Conservation (phyloP, 2,329 filamentous ascomycete genomes). For the Penicillium freii region DNA sequence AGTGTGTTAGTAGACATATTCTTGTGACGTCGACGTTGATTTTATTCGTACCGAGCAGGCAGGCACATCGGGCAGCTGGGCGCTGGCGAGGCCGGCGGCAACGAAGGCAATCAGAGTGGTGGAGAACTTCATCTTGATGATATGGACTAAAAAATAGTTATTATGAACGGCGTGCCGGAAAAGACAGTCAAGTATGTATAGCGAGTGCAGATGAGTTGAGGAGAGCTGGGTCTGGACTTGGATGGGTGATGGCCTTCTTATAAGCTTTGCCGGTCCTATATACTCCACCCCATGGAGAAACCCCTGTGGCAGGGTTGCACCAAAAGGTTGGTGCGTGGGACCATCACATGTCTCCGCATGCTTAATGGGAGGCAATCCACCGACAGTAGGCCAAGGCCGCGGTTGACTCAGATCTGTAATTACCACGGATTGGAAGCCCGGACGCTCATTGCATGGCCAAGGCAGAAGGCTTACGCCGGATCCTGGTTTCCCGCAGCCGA, state of each 20-base stretch:
- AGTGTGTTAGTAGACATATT: neutral
- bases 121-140: slow-evolving; percentile 36
- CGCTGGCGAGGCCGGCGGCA: slow-evolving; percentile 45
- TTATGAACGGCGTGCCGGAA: slow-evolving; percentile 13
- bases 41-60: slow-evolving; percentile 45
- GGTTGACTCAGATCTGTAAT: slow-evolving; percentile 18
- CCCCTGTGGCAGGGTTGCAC: slow-evolving; percentile 13
- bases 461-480: slow-evolving; percentile 9
- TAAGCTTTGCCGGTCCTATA: slow-evolving; percentile 15
- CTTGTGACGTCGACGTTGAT: neutral
- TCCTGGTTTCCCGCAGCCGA: slow-evolving; percentile 8
- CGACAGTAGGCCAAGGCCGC: slow-evolving; percentile 13
- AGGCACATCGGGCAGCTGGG: slow-evolving; percentile 49
- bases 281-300: neutral
- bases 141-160: neutral
- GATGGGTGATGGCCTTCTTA: slow-evolving; percentile 20
- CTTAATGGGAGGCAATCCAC: slow-evolving; percentile 7
- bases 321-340: neutral
- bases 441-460: slow-evolving; percentile 15
- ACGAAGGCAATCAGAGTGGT: slow-evolving; percentile 37
- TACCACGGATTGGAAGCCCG: slow-evolving; percentile 7
- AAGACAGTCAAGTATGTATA: slow-evolving; percentile 21
- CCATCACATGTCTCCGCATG: slow-evolving; percentile 17
- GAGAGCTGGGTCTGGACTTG: slow-evolving; percentile 5
- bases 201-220: slow-evolving; percentile 16